Conservation (phyloP, 139 green algal species). For the Coccomyxa sp. region DNA sequence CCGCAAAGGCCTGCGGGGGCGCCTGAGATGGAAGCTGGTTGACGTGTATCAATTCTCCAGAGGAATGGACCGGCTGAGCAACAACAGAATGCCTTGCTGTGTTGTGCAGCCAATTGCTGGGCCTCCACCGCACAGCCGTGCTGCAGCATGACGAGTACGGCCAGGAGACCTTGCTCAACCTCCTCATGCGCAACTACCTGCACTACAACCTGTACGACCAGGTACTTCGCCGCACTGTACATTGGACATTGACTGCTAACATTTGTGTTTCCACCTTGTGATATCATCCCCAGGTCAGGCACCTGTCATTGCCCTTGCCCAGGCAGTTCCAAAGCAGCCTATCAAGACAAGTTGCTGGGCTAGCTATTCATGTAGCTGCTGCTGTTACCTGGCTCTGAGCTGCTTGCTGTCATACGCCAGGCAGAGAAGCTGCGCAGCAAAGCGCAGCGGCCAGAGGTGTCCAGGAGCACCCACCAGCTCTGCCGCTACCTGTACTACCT, state of each 20-base stretch:
- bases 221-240: conserved; percentile 26
- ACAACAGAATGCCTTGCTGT: no score
- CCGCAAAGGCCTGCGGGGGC: neutral
- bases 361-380: neutral
- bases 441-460: conserved; percentile 74
- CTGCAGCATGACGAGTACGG: conserved; percentile 91
- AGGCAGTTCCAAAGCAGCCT: conserved; percentile 31
- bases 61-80: neutral
- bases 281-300: conserved; percentile 86
- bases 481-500: conserved; percentile 94
- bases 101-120: conserved; percentile 73
- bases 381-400: neutral
- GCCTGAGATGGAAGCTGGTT: neutral
- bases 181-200: conserved; percentile 97
- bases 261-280: conserved; percentile 25
- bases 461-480: conserved; percentile 77
- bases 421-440: conserved; percentile 96
- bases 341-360: neutral
- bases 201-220: conserved; percentile 96
- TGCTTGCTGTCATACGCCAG: conserved; percentile 45
- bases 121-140: conserved; percentile 79
- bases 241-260: neutral
- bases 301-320: no score
- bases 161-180: conserved; percentile 92
- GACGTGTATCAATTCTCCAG: neutral